Evolutionary conservation across 179 eudicot species (phyloP), one percentile per base, ranked within the genome.

Genomic region (Silene noctiflora): DNA sequence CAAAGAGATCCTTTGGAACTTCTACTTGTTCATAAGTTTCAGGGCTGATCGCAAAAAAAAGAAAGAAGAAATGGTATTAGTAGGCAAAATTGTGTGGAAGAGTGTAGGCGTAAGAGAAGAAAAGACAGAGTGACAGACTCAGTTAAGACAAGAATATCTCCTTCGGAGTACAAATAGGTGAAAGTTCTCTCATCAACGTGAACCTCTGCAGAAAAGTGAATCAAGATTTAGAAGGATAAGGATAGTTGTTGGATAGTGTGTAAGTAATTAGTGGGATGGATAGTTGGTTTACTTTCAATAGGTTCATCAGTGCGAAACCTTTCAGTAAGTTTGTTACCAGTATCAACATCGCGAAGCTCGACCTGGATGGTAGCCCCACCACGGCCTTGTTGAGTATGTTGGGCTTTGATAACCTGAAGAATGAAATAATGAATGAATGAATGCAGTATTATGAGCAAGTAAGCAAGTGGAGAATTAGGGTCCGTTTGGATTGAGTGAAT

Each of bases 291-390:
- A 95, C 98, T 89, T 81, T 93, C 99, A 72, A 95, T 77, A 42
- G 92, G 48, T 83, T 95, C 98, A 80, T 95, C 98, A 21, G 99
- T 91, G 10, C 99, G 99, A 68, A 95, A 80, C 80, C 97, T 89
- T 88, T 95, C 99, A 75, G 89, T 86, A 12, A 87, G 77, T 85
- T 95, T 95, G 83, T 84, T 91, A 48, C 97, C 98, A 77, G 87
- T 86, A 67, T 93, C 98, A 60, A 91, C 89, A 81, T 95, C 99
- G n/a, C 99, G 99, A 66, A 95, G 95, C 88, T 95, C 99, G 68
- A 89, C 97, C 97, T 92, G 98, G 81, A 90, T 94, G 29, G 89
- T 83, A 4, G 98, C 97, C 22, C 96, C 98, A 61, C 97, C 97
- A 66, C 97, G 87, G 67, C 98, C 98, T 55, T 90, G 98, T 56